Percentiles rank a stretch among this genome's conserved stretches.
Conservation (phyloP, 2,329 filamentous ascomycete species). For the Clonostachys chloroleuca region DNA sequence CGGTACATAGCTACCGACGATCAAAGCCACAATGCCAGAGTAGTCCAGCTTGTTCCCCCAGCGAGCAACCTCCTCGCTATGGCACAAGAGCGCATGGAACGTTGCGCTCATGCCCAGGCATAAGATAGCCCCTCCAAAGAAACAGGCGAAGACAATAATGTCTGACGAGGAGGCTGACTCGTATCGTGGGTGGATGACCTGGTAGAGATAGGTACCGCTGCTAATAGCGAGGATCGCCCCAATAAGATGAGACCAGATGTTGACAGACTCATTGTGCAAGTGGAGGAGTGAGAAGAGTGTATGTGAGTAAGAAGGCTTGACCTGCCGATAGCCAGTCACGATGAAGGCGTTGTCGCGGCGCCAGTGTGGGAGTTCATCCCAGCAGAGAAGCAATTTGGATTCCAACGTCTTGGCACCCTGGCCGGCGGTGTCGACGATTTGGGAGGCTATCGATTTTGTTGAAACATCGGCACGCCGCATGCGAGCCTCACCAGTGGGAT, state of each 20-base stretch:
- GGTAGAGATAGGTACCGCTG: constrained; percentile 48
- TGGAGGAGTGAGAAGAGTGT: constrained; percentile 44
- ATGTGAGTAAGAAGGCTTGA: constrained; percentile 38
- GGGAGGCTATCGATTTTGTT: background rate
- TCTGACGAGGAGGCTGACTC: constrained; percentile 56
- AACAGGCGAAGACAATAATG: constrained; percentile 70
- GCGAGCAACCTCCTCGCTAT: constrained; percentile 71
- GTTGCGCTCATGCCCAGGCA: constrained; percentile 80
- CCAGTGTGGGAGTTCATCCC: constrained; percentile 56
- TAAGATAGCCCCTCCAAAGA: constrained; percentile 68
- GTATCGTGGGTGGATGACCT: constrained; percentile 60
- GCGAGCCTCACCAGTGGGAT: background rate
- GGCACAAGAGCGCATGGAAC: constrained; percentile 82
- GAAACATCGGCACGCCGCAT: background rate
- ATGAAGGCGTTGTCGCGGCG: constrained; percentile 58
- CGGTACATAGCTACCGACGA: constrained; percentile 87
- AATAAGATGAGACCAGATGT: constrained; percentile 60
- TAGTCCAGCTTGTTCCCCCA: constrained; percentile 95
- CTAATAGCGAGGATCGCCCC: constrained; percentile 58
- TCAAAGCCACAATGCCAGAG: constrained; percentile 85
- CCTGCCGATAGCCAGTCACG: constrained; percentile 46
- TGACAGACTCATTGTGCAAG: constrained; percentile 59
- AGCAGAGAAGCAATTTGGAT: constrained; percentile 32
- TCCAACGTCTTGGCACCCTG: background rate
- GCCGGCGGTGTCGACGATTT: background rate